Conservation (phyloP, 805 yeast species). For the Pichia cephalocereana region DNA sequence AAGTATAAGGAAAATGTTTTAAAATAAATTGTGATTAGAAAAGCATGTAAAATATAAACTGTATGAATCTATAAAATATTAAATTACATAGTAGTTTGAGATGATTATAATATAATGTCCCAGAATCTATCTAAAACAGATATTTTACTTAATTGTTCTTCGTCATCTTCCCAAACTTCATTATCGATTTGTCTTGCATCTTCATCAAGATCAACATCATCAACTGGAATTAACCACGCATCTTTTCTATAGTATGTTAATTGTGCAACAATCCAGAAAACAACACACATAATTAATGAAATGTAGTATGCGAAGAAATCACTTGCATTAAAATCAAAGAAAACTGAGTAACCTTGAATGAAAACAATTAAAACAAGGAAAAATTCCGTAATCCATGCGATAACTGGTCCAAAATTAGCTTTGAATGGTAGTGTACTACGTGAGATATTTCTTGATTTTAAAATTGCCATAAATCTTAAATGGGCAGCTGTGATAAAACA, state of each 20-base stretch:
- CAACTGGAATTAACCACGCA: slow-evolving; percentile 36
- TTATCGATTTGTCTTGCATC: slow-evolving; percentile 21
- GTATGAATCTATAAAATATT: no score
- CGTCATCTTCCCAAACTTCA: slow-evolving; percentile 48
- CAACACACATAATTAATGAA: slow-evolving; percentile 53
- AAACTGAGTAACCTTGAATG: slow-evolving; percentile 64
- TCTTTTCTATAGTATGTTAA: slow-evolving; percentile 46
- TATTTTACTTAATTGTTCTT: neutral
- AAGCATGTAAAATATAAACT: no score
- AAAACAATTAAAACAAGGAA: slow-evolving; percentile 48
- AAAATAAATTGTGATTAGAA: no score
- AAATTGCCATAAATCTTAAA: slow-evolving; percentile 58
- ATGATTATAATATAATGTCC: slow-evolving; percentile 11
- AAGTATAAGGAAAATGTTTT: no score
- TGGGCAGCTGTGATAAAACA: slow-evolving; percentile 55
- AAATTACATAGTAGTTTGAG: no score
- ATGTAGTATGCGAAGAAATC: slow-evolving; percentile 64
- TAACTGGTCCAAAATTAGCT: slow-evolving; percentile 57
- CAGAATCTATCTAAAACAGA: slow-evolving; percentile 3
- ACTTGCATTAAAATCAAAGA: slow-evolving; percentile 44
- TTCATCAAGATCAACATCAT: slow-evolving; percentile 43
- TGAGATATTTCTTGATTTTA: slow-evolving; percentile 53
- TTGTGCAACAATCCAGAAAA: slow-evolving; percentile 38
- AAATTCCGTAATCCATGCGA: slow-evolving; percentile 54
- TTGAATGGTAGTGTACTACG: slow-evolving; percentile 67